Evolutionary conservation across 345 rosid genomes (phyloP).

Genomic region (Aquilaria malaccensis): DNA sequence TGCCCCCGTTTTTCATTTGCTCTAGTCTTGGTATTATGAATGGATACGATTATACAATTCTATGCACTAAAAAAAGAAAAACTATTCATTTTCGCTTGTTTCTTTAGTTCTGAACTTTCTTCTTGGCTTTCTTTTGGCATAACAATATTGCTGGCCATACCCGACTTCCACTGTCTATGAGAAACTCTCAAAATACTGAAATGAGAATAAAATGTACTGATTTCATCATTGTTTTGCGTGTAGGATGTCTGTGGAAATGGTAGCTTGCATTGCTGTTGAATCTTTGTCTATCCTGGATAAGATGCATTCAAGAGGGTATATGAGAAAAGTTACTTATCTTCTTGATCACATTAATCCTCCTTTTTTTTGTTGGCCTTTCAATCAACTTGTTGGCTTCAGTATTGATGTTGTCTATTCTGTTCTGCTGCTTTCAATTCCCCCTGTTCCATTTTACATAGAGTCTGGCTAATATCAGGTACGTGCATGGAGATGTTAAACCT

Average conservation of each 20-base stretch:
- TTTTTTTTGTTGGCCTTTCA: too few species aligned
- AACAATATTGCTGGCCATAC: neutral
- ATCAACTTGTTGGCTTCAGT: neutral
- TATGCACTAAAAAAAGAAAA: too few species aligned
- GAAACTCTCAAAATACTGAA: neutral
- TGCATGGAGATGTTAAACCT: slow-evolving; percentile 97
- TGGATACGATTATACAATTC: too few species aligned
- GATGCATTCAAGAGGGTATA: slow-evolving; percentile 92
- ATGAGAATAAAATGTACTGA: too few species aligned
- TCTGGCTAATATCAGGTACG: slow-evolving; percentile 52
- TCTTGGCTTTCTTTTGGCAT: too few species aligned
- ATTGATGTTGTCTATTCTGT: neutral
- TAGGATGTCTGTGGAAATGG: slow-evolving; percentile 97
- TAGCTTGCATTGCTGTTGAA: slow-evolving; percentile 93
- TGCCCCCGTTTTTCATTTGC: neutral
- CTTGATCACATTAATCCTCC: neutral
- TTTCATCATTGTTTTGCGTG: slow-evolving; percentile 7
- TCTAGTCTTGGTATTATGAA: neutral
- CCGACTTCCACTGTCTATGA: neutral
- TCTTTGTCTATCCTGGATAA: slow-evolving; percentile 85
- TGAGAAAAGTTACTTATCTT: neutral
- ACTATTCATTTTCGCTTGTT: too few species aligned
- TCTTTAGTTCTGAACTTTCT: too few species aligned
- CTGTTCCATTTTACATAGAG: slow-evolving; percentile 5
- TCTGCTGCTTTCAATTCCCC: slow-evolving; percentile 7